Evolutionary conservation across 208 protist genomes (phyloP), one percentile per base, ranked within the genome.

Genomic region (Blastocrithidia nonstop): DNA sequence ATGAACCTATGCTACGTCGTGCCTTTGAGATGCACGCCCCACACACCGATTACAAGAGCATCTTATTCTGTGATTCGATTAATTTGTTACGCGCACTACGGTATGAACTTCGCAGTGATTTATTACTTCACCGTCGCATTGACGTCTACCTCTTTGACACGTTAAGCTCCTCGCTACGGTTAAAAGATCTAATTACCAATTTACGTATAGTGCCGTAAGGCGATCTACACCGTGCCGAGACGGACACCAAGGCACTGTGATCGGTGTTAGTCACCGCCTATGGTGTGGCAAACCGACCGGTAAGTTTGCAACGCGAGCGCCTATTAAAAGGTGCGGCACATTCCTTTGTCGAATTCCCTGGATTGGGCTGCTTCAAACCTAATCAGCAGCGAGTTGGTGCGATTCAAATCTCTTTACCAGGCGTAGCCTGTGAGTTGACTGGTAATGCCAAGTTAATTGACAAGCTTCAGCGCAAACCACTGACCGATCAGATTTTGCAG

Each of bases 31-130:
- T 19, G 20, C 50, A 76, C 45, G 40, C 47, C 0, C 51, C 64
- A 8, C 54, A 62, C 16, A 39, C 57, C 15, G 42, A 53, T 15
- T 41, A 64, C 17, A 69, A 89, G 43, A 66, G 63, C 9, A 52
- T 93, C 7, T 64, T 92, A 8, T 92, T 86, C 44, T 88, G 77
- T 49, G 83, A 92, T 57, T 84, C 77, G 0, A 38, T 92, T 19
- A 39, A 61, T 23, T 40, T 92, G 27, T 66, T 92, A 6, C 60
- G 66, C 38, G 45, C 38, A 2, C 67, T 76, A 17, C 66, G 67
- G 50, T 43, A 45, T 27, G 54, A 72, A 44, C 40, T 86, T 35
- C 53, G 56, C 42, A 6, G 41, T 7, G 22, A 29, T 5, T 6
- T 5, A 7, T 11, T 49, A 21, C 27, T 29, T n/a, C 47, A 36